Evolutionary conservation across 352 stramenopile species (phyloP), one percentile per base, ranked within the genome.

Genomic region (Globisporangium canariense): DNA sequence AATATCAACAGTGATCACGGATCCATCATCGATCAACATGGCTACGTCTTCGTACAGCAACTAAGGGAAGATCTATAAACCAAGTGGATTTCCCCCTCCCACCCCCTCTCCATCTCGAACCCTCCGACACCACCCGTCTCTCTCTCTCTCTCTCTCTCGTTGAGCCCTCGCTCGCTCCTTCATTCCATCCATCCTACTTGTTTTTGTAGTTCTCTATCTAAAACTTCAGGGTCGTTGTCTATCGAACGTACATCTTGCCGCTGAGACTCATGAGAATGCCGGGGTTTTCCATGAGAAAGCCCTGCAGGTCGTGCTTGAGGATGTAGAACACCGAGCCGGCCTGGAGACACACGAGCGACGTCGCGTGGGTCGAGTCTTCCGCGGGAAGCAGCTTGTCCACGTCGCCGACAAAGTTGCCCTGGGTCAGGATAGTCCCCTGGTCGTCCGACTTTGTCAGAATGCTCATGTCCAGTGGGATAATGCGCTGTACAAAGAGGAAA

Each of bases 231-330:
- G 25, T 10, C 30, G 3, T 28, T 18, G 28, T 36, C 62, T 67
- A 88, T 40, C 68, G 71, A 18, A 81, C 78, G 56, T 71, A 90
- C 56, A 85, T 66, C 54, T 77, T 77, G 49, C 75, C 79, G 47
- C 80, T 89, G 43, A 92, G 79, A 43, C 78, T 84, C 74, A 92
- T 75, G 64, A 92, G 81, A 49, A 92, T 80, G 7, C 83, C 83
- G 10, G 83, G 83, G 53, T 92, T 90, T 66, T 90, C 83, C 14
- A 88, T 71, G 20, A 92, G 65, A 60, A 92, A 92, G 45, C 66
- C 71, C 59, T 84, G 77, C 28, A 92, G 76, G 56, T 92, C 83
- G 66, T 85, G 71, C 64, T 90, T 90, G 43, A 73, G 71, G 59
- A 90, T 80, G 54, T 68, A 64, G 59, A 92, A 90, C 22, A 92